phyloP scores from a whole-genome alignment of 441 rosid genomes.

The Geranium incanum region DNA sequence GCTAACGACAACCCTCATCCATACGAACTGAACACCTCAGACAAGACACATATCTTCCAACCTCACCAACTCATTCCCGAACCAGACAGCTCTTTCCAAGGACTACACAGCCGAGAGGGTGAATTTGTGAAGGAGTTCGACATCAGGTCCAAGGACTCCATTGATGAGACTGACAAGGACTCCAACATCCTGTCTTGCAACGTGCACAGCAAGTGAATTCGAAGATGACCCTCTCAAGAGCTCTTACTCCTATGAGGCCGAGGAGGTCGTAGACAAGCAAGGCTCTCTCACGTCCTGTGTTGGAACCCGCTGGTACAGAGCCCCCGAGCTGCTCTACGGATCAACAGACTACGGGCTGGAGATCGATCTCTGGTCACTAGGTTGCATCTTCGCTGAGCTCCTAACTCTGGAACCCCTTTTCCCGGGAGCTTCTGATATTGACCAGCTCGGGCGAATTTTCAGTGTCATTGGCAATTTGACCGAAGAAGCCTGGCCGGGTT shows the following conservation, averaged over 20 bases:
- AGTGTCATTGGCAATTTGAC: slow-evolving; percentile 64
- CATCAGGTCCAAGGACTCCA: slow-evolving; percentile 41
- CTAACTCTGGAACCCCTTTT: slow-evolving; percentile 68
- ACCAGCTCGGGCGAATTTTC: slow-evolving; percentile 67
- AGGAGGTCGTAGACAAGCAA: slow-evolving; percentile 38
- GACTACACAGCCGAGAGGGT: no score
- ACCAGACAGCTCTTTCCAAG: no score
- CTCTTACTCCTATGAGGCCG: slow-evolving; percentile 50
- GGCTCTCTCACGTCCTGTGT: slow-evolving; percentile 81
- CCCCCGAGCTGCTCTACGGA: slow-evolving; percentile 86
- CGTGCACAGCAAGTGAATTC: slow-evolving; percentile 60
- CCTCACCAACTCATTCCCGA: no score
- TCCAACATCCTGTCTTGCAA: slow-evolving; percentile 74
- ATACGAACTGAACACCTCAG: slow-evolving; percentile 22
- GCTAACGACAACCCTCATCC: slow-evolving; percentile 31
- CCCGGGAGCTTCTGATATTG: slow-evolving; percentile 84
- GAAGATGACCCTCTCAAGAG: slow-evolving; percentile 61
- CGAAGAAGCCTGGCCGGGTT: slow-evolving; percentile 67
- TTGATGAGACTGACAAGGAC: slow-evolving; percentile 54
- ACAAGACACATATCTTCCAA: slow-evolving; percentile 29
- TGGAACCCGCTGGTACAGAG: slow-evolving; percentile 92
- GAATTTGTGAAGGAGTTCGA: no score
- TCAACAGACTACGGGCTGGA: slow-evolving; percentile 69
- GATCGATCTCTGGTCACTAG: slow-evolving; percentile 82
- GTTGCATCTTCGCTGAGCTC: slow-evolving; percentile 82